Conservation (phyloP, 306 rosid genomes). For the Cicer pinnatifidum region DNA sequence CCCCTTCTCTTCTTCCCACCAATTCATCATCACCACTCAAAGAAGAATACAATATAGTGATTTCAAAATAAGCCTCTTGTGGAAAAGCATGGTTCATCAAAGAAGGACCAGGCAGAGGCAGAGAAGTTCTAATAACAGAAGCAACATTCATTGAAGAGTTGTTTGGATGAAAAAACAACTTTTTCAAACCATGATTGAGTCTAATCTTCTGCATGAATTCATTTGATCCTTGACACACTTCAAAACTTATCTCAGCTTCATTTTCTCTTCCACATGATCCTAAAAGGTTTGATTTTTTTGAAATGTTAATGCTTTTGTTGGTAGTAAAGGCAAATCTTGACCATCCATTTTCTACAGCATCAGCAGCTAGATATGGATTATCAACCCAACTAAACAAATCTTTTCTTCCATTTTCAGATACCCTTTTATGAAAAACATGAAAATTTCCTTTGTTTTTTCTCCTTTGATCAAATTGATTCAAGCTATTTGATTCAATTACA, state of each 20-base stretch:
- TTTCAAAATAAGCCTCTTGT: conserved; percentile 91
- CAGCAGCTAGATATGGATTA: conserved; percentile 69
- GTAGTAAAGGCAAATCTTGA: conserved; percentile 73
- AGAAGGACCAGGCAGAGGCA: conserved; percentile 91
- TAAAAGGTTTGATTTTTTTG: conserved; percentile 53
- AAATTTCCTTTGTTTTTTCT: conserved; percentile 50
- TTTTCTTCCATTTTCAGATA: conserved; percentile 49
- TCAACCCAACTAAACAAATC: conserved; percentile 75
- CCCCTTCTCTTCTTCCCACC: conserved; percentile 58
- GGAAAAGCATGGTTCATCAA: conserved; percentile 78
- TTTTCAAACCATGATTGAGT: conserved; percentile 73
- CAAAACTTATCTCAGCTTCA: conserved; percentile 79
- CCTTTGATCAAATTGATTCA: conserved; percentile 46
- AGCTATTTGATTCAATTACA: conserved; percentile 39
- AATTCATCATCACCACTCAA: conserved; percentile 43
- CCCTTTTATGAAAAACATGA: conserved; percentile 51
- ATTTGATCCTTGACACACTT: conserved; percentile 69
- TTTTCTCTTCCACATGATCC: conserved; percentile 65
- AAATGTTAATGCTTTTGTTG: conserved; percentile 27
- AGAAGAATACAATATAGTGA: conserved; percentile 59
- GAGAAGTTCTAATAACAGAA: conserved; percentile 62
- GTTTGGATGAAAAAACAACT: conserved; percentile 40
- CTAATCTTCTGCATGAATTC: conserved; percentile 91
- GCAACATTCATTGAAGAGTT: conserved; percentile 43
- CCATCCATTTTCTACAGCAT: conserved; percentile 96